Conservation (phyloP, 163 green algal genomes). For the Chlorella variabilis region DNA sequence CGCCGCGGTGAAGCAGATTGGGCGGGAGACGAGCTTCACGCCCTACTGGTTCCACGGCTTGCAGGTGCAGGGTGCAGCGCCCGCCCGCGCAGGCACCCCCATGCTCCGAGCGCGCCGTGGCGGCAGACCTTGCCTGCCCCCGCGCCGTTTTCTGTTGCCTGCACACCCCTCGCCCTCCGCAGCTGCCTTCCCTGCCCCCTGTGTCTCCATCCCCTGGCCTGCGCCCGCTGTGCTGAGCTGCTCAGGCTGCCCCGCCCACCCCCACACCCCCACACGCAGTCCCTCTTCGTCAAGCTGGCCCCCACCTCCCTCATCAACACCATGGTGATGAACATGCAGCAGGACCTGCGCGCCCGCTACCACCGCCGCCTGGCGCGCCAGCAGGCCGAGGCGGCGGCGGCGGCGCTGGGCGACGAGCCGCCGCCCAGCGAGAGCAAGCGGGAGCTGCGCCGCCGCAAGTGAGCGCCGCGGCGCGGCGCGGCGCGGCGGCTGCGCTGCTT, state of each 20-base stretch:
- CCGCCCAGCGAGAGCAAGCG: constrained; percentile 6
- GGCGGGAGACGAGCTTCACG: constrained; percentile 50
- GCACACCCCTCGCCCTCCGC: no score
- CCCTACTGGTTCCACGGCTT: constrained; percentile 69
- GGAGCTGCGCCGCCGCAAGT: constrained; percentile 34
- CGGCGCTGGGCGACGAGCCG: background rate
- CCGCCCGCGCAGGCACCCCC: no score
- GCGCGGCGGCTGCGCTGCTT: background rate
- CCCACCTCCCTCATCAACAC: constrained; percentile 38
- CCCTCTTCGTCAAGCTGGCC: constrained; percentile 18
- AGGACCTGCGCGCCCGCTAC: constrained; percentile 37
- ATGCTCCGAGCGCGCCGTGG: no score
- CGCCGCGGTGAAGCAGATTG: constrained; percentile 56
- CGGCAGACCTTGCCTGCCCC: no score
- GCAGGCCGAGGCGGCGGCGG: constrained; percentile 22
- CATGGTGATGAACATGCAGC: constrained; percentile 53
- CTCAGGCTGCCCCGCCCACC: no score
- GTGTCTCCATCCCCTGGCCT: no score
- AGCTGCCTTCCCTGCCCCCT: no score
- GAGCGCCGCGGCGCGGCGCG: background rate
- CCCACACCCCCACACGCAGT: background rate
- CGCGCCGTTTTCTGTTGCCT: no score
- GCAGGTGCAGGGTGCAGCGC: no score
- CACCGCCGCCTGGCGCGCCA: constrained; percentile 50
- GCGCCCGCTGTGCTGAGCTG: no score